Percentiles rank a stretch among this genome's conserved stretches.
Evolutionary conservation across 768 basidiomycete genomes (phyloP).

Genomic region (Kwoniella sp.): DNA sequence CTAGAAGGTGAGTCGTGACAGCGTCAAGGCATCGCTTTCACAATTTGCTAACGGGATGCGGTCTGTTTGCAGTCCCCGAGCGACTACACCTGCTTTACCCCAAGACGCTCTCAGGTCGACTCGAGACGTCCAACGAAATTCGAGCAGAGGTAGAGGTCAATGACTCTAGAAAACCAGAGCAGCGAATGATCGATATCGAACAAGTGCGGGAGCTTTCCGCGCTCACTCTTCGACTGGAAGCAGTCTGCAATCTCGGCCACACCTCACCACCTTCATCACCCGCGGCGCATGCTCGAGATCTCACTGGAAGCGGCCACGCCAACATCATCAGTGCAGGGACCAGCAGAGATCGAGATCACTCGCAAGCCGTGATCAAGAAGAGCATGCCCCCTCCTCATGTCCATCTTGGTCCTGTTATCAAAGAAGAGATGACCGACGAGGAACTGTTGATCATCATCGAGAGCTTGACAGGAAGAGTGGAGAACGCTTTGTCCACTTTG

Average conservation of each 20-base stretch:
- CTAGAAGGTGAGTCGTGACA: slow-evolving; percentile 63
- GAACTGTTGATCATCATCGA: slow-evolving; percentile 77
- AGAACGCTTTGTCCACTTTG: slow-evolving; percentile 65
- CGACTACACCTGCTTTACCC: slow-evolving; percentile 84
- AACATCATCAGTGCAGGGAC: background rate
- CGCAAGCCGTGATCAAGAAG: background rate
- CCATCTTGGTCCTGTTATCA: slow-evolving; percentile 63
- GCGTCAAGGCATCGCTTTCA: no score
- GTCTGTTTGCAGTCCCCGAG: slow-evolving; percentile 65
- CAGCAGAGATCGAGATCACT: background rate
- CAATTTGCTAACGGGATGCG: background rate
- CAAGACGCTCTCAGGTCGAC: slow-evolving; percentile 68
- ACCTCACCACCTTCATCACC: slow-evolving; percentile 53
- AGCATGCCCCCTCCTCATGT: slow-evolving; percentile 13
- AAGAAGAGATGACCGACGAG: slow-evolving; percentile 69
- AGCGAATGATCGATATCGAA: slow-evolving; percentile 58
- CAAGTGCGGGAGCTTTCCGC: slow-evolving; percentile 74
- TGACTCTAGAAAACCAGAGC: slow-evolving; percentile 32
- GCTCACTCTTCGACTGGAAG: slow-evolving; percentile 77
- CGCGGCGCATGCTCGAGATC: slow-evolving; percentile 62
- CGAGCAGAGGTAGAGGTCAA: slow-evolving; percentile 52
- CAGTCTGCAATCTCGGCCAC: slow-evolving; percentile 57
- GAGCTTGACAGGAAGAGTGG: slow-evolving; percentile 72
- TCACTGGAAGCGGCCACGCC: background rate
- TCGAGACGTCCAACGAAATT: slow-evolving; percentile 60